Evolutionary conservation across 139 green algal species (phyloP).

Genomic region (Auxenochlorella pyrenoidosa): DNA sequence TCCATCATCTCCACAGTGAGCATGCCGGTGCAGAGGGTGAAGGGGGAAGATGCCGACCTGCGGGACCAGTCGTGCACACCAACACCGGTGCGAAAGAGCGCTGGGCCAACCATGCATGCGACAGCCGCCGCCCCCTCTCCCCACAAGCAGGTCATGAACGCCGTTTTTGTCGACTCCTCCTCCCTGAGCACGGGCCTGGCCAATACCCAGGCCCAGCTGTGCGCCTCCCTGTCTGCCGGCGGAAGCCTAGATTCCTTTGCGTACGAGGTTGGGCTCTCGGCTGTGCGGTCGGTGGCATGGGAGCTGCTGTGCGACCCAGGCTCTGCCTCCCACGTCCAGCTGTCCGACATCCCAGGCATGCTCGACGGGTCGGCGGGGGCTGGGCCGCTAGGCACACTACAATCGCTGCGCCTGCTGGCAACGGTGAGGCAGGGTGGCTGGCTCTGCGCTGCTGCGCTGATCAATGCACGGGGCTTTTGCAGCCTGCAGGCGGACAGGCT

Average conservation of each 20-base stretch:
- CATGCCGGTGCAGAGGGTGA: too few relatives aligned
- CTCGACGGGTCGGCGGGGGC: background rate
- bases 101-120: too few relatives aligned
- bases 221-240: background rate
- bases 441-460: background rate
- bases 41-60: too few relatives aligned
- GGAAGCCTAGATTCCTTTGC: background rate
- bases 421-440: background rate
- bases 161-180: background rate
- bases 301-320: background rate
- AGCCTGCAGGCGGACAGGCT: background rate
- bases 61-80: too few relatives aligned
- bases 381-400: background rate
- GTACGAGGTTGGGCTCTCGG: background rate
- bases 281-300: background rate
- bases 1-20: background rate
- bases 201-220: background rate
- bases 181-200: background rate
- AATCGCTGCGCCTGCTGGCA: background rate
- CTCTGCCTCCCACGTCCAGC: background rate
- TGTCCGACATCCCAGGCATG: constrained; percentile 14
- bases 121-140: background rate
- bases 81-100: too few relatives aligned
- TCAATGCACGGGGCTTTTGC: background rate
- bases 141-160: background rate